Conservation (phyloP, 768 basidiomycete genomes). For the Leccinum rimulosum region DNA sequence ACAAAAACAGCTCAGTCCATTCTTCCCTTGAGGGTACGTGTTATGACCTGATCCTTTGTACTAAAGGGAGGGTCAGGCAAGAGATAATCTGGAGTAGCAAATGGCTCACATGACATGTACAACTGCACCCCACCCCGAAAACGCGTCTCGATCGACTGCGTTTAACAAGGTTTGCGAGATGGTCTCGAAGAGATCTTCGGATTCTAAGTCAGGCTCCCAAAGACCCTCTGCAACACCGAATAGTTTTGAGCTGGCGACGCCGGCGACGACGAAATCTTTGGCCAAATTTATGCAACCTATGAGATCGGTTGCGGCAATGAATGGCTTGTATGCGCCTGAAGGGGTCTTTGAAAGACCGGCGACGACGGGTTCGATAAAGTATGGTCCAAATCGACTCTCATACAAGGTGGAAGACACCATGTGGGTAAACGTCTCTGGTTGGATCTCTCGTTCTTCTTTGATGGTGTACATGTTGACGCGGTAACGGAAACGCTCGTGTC, state of each 20-base stretch:
- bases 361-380: constrained; percentile 95
- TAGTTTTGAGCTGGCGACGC: constrained; percentile 88
- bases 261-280: constrained; percentile 96
- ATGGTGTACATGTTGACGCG: constrained; percentile 99
- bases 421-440: constrained; percentile 94
- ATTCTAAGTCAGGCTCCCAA: constrained; percentile 96
- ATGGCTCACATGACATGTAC: constrained; percentile 89
- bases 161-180: constrained; percentile 95
- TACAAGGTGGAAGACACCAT: constrained; percentile 95
- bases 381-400: constrained; percentile 93
- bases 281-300: constrained; percentile 93
- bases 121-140: constrained; percentile 94
- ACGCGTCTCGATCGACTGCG: constrained; percentile 93
- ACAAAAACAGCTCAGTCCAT: constrained; percentile 66
- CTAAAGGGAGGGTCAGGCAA: constrained; percentile 33
- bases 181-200: constrained; percentile 98
- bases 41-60: constrained; percentile 73
- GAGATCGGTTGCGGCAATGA: constrained; percentile 92
- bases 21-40: constrained; percentile 83
- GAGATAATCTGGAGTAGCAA: constrained; percentile 6
- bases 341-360: constrained; percentile 81
- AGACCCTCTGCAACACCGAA: constrained; percentile 97
- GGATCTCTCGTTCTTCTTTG: constrained; percentile 97
- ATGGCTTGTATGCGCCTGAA: constrained; percentile 76
- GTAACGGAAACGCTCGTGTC: constrained; percentile 88